Base-by-base conservation (phyloP, 2,329 filamentous ascomycete genomes). In the Aspergillus unguis region DNA sequence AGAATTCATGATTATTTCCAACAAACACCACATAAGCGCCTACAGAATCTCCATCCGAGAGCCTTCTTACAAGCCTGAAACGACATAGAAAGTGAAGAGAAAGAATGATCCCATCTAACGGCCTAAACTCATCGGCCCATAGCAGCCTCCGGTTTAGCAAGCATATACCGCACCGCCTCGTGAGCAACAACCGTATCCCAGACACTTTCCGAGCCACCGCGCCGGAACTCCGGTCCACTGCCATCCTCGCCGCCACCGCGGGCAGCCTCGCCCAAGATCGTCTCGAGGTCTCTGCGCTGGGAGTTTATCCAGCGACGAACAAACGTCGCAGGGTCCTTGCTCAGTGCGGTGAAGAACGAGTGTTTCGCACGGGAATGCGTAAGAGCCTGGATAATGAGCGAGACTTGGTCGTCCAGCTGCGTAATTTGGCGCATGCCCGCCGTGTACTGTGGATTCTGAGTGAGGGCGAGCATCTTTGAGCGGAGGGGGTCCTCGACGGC, bases 361-460 rank as follows among this genome's bases (percentile, higher is more conserved):
- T 96, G 90, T 69, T 95, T 95, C 26, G 90, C 89, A 68, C 95
- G 95, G 27, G 88, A 90, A 60, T 91, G 85, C 28, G 85, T 81
- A 41, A 96, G 82, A 1, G 89, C 90, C 69, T 95, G 90, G 52
- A 96, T 79, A 23, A 96, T 79, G 10, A 88, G 79, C 0, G 91
- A 88, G 3, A 97, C 80, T 61, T 96, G 88, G 53, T 96, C 91
- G 66, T 99, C 94, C 23, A 95, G 79, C 5, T 75, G 73, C 28
- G 84, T 80, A 49, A 96, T 89, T 56, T 91, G 85, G 60, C 87
- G 87, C 29, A 97, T 81, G 65, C 85, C 86, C 36, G 80, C 75
- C 11, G 86, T 81, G 71, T 90, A 88, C 50, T 84, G 78, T 1
- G 89, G 81, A 58, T 89, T 88, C 54, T 83, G 81, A 53, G 87